Evolutionary conservation across 2,329 filamentous ascomycete species (phyloP).

Genomic region (Ceratocystiopsis minuta): DNA sequence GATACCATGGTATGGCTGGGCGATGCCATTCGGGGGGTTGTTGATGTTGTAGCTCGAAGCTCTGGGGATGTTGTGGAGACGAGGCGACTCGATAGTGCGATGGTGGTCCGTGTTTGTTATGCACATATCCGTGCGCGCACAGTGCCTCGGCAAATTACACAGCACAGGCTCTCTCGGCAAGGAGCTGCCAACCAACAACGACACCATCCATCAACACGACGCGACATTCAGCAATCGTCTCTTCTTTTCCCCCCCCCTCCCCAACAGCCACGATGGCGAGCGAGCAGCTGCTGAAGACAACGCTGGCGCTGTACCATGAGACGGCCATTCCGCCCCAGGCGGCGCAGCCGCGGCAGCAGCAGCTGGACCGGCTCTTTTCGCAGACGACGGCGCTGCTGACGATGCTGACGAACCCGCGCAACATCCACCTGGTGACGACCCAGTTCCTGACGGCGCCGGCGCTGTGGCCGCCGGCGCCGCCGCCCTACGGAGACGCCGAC

Average conservation of each 20-base stretch:
- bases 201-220: too few species aligned
- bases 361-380: conserved; percentile 40
- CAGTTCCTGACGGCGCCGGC: conserved; percentile 55
- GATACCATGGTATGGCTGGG: too few species aligned
- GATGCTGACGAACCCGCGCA: conserved; percentile 55
- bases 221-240: too few species aligned
- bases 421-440: conserved; percentile 53
- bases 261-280: conserved; percentile 36
- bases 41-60: too few species aligned
- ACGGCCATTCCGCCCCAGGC: conserved; percentile 22
- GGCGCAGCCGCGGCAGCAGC: conserved; percentile 7
- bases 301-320: conserved; percentile 42
- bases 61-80: too few species aligned
- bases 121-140: too few species aligned
- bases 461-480: conserved; percentile 34
- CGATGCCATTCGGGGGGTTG: too few species aligned
- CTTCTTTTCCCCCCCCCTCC: not conserved
- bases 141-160: too few species aligned
- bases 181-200: not conserved
- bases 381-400: conserved; percentile 51
- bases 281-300: conserved; percentile 47
- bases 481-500: not conserved
- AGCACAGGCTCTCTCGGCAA: not conserved
- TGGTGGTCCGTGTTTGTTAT: too few species aligned
- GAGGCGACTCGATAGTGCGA: too few species aligned